Percentiles rank a stretch among this genome's conserved stretches.
phyloP scores from a whole-genome alignment of 1,284 basidiomycete genomes.

The Cryptococcus sp. region DNA sequence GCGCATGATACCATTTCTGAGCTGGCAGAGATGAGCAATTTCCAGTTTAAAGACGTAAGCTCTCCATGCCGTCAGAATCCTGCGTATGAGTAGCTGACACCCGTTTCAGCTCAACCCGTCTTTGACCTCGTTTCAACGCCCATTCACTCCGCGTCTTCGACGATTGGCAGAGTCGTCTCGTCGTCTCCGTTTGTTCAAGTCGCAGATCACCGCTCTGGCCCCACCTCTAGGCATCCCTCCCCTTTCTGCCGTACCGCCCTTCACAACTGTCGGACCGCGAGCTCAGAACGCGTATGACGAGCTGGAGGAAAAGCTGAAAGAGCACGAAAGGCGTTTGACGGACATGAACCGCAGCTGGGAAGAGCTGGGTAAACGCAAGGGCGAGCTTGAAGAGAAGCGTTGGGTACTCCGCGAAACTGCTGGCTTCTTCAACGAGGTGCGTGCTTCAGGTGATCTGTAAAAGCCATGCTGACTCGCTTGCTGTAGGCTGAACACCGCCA shows the following conservation, averaged over 20 bases:
- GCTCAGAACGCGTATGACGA: constrained; percentile 93
- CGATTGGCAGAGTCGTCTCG: constrained; percentile 95
- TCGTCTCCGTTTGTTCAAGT: constrained; percentile 83
- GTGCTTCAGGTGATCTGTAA: constrained; percentile 26
- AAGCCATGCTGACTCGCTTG: constrained; percentile 11
- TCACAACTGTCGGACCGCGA: constrained; percentile 82
- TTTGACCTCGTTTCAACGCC: constrained; percentile 97
- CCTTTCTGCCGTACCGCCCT: constrained; percentile 74
- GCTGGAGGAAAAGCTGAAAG: constrained; percentile 80
- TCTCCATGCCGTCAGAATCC: neutral
- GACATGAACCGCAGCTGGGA: constrained; percentile 97
- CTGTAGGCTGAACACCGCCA: constrained; percentile 75
- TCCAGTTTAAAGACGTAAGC: constrained; percentile 96
- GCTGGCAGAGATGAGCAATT: constrained; percentile 90
- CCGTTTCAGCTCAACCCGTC: constrained; percentile 78
- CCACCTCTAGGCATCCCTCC: constrained; percentile 73
- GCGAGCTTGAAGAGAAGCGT: constrained; percentile 87
- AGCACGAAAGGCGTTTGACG: constrained; percentile 80
- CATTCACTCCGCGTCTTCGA: constrained; percentile 93
- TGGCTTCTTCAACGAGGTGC: constrained; percentile 87
- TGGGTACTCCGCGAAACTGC: constrained; percentile 94
- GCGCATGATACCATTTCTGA: constrained; percentile 95
- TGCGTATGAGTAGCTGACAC: constrained; percentile 5
- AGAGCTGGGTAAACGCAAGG: constrained; percentile 79
- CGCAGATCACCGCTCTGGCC: constrained; percentile 78